phyloP scores from a whole-genome alignment of 257 asterid genomes.

The Nicotiana otophora region DNA sequence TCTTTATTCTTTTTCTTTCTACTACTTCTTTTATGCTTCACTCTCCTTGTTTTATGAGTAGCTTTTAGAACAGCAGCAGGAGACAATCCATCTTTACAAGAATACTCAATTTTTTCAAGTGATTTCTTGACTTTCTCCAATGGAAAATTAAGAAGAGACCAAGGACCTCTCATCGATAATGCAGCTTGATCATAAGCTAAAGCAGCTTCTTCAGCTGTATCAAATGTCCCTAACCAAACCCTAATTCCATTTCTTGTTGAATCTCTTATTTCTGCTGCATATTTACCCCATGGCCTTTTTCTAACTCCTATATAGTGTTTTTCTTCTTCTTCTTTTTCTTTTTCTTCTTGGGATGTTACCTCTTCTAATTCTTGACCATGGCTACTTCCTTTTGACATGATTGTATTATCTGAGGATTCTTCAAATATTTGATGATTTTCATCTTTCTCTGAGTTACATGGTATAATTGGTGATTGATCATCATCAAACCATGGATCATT shows the following conservation, averaged over 20 bases:
- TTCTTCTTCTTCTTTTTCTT: neutral
- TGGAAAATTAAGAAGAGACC: conserved; percentile 28
- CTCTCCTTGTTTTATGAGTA: conserved; percentile 20
- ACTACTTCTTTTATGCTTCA: neutral
- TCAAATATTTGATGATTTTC: neutral
- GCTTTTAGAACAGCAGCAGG: conserved; percentile 35
- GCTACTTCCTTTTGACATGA: neutral
- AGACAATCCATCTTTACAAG: conserved; percentile 21
- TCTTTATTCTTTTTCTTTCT: conserved; percentile 1
- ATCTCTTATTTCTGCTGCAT: conserved; percentile 41
- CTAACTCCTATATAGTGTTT: conserved; percentile 32
- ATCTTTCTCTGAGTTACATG: neutral
- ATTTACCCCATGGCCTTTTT: conserved; percentile 37
- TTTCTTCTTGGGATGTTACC: neutral
- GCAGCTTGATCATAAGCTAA: conserved; percentile 45
- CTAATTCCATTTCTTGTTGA: conserved; percentile 37
- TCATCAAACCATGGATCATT: neutral
- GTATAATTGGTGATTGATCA: neutral
- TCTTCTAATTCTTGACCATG: conserved; percentile 1
- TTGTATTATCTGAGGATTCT: neutral
- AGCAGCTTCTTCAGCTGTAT: conserved; percentile 34
- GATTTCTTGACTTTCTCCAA: conserved; percentile 24
- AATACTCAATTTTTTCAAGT: conserved; percentile 11
- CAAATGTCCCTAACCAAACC: conserved; percentile 41
- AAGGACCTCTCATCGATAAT: conserved; percentile 22